Percentiles rank a stretch among this genome's conserved stretches.
Conservation (phyloP, 805 yeast genomes). For the Saccharomycodes ludwigii region DNA sequence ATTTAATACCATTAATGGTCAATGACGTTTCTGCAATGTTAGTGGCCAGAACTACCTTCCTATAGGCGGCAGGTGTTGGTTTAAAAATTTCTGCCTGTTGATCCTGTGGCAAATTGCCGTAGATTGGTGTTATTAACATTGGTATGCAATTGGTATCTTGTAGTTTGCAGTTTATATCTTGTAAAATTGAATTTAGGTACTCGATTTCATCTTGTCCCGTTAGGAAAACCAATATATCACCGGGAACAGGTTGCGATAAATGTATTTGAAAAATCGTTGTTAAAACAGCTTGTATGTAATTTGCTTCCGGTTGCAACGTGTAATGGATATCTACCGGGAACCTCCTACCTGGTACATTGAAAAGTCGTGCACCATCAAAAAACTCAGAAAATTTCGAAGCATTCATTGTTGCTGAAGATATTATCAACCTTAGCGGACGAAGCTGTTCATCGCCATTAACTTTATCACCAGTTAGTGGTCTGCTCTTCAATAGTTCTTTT, state of each 20-base stretch:
- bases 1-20: conserved; percentile 92
- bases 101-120: conserved; percentile 83
- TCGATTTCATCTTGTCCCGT: conserved; percentile 98
- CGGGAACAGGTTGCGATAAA: conserved; percentile 40
- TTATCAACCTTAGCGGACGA: conserved; percentile 49
- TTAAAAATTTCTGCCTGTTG: conserved; percentile 73
- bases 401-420: conserved; percentile 92
- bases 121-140: conserved; percentile 71
- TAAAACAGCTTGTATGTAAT: conserved; percentile 80
- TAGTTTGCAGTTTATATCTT: conserved; percentile 51
- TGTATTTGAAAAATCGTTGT: conserved; percentile 85
- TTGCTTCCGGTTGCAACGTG: conserved; percentile 79
- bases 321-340: conserved; percentile 82
- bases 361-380: conserved; percentile 74
- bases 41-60: conserved; percentile 90
- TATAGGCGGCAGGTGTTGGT: conserved; percentile 63
- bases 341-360: conserved; percentile 86
- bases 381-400: conserved; percentile 76
- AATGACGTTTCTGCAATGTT: conserved; percentile 96
- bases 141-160: conserved; percentile 44
- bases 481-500: no score
- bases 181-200: conserved; percentile 54
- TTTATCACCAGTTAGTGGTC: no score
- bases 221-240: conserved; percentile 81
- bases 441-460: no score